Conservation (phyloP, 495 filamentous ascomycete species). For the Physcia stellaris region DNA sequence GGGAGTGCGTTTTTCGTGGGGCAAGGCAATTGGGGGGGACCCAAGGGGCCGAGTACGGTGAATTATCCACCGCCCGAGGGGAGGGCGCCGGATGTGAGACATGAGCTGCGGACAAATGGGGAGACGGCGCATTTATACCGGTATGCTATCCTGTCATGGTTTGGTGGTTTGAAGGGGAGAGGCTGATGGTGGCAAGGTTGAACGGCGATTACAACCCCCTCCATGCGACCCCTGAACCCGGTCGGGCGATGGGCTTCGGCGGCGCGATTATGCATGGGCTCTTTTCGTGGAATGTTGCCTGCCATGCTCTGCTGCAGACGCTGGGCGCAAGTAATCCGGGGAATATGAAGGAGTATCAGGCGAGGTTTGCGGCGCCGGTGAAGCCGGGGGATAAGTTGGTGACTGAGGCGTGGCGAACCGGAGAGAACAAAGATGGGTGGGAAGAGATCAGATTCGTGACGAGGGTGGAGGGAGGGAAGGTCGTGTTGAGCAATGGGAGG, state of each 20-base stretch:
- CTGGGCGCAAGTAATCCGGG: constrained; percentile 63
- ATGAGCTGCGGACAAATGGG: constrained; percentile 48
- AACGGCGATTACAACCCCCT: constrained; percentile 91
- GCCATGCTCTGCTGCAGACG: constrained; percentile 58
- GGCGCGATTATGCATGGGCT: constrained; percentile 82
- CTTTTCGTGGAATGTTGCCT: constrained; percentile 68
- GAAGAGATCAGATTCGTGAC: constrained; percentile 74
- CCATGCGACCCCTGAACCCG: constrained; percentile 71
- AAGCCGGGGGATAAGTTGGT: constrained; percentile 48
- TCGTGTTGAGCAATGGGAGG: constrained; percentile 70
- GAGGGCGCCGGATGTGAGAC: constrained; percentile 60
- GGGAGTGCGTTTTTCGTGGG: constrained; percentile 66
- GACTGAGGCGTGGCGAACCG: constrained; percentile 36
- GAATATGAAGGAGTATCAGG: constrained; percentile 77
- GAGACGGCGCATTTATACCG: constrained; percentile 67
- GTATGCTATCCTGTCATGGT: constrained; percentile 14
- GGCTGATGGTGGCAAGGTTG: constrained; percentile 29
- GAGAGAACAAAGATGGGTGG: constrained; percentile 48
- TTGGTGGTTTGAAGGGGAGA: background rate
- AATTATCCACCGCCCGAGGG: constrained; percentile 63
- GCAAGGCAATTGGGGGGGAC: constrained; percentile 80
- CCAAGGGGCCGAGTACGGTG: constrained; percentile 65
- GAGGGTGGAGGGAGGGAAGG: constrained; percentile 57
- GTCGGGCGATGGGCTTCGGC: constrained; percentile 78
- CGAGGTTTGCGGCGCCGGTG: constrained; percentile 74